A percentile compares a stretch with the other conserved stretches of the same genome.
phyloP scores from a whole-genome alignment of 2,329 filamentous ascomycete species.

The Fusarium clavum region DNA sequence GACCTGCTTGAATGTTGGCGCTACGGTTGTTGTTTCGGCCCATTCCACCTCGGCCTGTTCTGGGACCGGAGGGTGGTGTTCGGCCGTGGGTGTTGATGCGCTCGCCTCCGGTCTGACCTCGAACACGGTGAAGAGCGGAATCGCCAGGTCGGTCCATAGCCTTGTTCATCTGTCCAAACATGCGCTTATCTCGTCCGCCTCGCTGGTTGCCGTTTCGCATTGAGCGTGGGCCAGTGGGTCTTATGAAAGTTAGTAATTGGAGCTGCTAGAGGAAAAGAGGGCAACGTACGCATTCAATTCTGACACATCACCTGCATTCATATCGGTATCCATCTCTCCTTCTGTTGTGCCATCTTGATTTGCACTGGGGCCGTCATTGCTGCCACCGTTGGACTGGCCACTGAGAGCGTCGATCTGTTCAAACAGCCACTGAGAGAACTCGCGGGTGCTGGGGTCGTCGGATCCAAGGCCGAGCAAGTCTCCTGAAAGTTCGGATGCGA shows the following conservation, averaged over 20 bases:
- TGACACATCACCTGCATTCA: conserved; percentile 68
- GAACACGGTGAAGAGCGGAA: conserved; percentile 82
- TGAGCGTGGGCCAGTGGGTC: conserved; percentile 92
- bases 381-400: conserved; percentile 67
- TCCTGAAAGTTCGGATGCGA: conserved; percentile 86
- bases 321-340: conserved; percentile 74
- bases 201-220: conserved; percentile 79
- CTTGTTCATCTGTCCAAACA: conserved; percentile 87
- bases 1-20: conserved; percentile 62
- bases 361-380: conserved; percentile 47
- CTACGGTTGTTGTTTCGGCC: conserved; percentile 63
- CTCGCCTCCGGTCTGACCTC: conserved; percentile 76
- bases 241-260: conserved; percentile 61
- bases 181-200: conserved; percentile 77
- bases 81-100: conserved; percentile 84
- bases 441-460: conserved; percentile 83
- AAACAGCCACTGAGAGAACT: conserved; percentile 95
- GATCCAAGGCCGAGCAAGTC: conserved; percentile 86
- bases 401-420: conserved; percentile 80
- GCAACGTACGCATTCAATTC: conserved; percentile 70
- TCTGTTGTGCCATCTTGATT: conserved; percentile 51
- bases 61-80: conserved; percentile 77
- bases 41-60: conserved; percentile 64
- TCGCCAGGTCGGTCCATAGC: conserved; percentile 83
- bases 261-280: background rate